Evolutionary conservation across 768 basidiomycete species (phyloP).

Genomic region (Leccinum subtestaceum): DNA sequence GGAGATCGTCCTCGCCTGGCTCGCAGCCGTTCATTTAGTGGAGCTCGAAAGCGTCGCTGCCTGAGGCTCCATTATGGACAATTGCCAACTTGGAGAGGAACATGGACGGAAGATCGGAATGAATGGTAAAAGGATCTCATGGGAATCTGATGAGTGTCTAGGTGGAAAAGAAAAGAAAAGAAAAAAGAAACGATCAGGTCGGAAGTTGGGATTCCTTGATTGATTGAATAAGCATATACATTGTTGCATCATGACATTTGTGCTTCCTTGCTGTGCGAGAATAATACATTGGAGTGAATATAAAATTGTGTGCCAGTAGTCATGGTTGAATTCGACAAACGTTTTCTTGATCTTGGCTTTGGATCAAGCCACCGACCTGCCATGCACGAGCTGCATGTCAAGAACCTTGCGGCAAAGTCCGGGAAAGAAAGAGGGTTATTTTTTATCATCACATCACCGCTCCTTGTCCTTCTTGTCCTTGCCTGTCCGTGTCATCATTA

Average conservation of each 20-base stretch:
- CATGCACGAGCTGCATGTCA: conserved; percentile 29
- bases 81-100: neutral
- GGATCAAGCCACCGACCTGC: conserved; percentile 9
- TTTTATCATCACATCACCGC: conserved; percentile 14
- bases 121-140: conserved; percentile 10
- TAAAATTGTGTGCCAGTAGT: neutral
- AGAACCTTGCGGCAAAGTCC: conserved; percentile 1
- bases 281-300: neutral
- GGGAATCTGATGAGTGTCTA: conserved; percentile 11
- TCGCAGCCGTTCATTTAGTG: conserved; percentile 75
- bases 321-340: conserved; percentile 1
- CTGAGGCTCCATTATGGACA: conserved; percentile 6
- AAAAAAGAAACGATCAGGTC: neutral
- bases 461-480: conserved; percentile 21
- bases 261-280: neutral
- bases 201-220: neutral
- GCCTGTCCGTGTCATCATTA: conserved; percentile 1
- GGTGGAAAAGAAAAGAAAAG: neutral
- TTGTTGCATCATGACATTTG: neutral
- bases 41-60: conserved; percentile 53
- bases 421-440: neutral
- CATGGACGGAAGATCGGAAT: neutral
- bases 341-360: neutral
- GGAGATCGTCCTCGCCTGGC: conserved; percentile 82
- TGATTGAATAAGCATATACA: neutral